Percentiles rank a stretch among this genome's conserved stretches.
These are phyloP conservation scores for Rutstroemia sp. DNA, from an alignment of 2,329 filamentous ascomycete genomes.

Conservation along the genomic window DNA sequence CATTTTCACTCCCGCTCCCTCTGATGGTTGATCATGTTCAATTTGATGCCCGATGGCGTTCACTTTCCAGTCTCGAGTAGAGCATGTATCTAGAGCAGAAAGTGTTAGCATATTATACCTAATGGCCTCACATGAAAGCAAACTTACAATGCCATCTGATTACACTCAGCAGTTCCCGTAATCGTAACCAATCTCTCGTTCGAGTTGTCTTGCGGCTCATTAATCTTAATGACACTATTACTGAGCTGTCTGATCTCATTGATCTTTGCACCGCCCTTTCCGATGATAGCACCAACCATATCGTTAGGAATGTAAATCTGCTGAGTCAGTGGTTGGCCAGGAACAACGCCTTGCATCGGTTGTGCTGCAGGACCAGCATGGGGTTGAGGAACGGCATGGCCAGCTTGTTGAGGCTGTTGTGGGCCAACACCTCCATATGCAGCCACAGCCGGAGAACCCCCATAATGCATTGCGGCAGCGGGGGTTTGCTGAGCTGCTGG, in stretches of 20 bases:
- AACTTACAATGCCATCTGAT: constrained; percentile 92
- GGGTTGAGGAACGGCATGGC: constrained; percentile 56
- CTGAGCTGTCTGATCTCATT: constrained; percentile 97
- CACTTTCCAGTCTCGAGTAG: constrained; percentile 83
- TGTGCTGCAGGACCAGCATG: constrained; percentile 66
- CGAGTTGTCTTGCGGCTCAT: constrained; percentile 97
- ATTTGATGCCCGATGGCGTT: constrained; percentile 27
- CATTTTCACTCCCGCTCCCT: no score
- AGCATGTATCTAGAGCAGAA: constrained; percentile 55
- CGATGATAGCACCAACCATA: constrained; percentile 98
- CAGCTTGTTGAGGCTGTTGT: constrained; percentile 64
- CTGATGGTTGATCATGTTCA: background rate
- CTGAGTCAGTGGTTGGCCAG: constrained; percentile 83
- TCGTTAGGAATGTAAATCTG: constrained; percentile 99
- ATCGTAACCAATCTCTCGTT: constrained; percentile 97
- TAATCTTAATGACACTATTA: constrained; percentile 99
- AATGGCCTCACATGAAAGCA: background rate
- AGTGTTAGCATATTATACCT: background rate
- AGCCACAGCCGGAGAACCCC: constrained; percentile 47
- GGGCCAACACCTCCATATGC: constrained; percentile 75
- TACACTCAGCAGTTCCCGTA: constrained; percentile 95
- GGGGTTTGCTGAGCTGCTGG: constrained; percentile 47
- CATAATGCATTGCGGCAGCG: constrained; percentile 71
- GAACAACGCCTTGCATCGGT: constrained; percentile 67
- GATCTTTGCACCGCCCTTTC: constrained; percentile 97